These are phyloP conservation scores for Arthrobotrys sinensis DNA, from an alignment of 2,329 filamentous ascomycete genomes.

Conservation along the genomic window DNA sequence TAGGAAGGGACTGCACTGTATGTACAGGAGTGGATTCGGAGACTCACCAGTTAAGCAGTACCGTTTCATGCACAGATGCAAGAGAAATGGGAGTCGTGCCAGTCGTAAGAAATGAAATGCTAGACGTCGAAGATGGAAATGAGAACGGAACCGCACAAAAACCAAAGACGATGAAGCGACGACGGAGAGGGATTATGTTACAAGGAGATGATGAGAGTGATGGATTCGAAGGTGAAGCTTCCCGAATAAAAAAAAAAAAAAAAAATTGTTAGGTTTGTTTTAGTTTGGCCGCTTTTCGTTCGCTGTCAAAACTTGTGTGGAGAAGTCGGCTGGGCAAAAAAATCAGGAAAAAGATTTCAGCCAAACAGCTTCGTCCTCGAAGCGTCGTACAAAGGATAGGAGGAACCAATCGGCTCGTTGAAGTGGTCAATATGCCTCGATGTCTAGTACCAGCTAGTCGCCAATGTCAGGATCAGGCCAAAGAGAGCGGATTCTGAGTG, in stretches of 20 bases:
- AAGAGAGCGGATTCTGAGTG: background rate
- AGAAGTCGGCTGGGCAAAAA: slow-evolving; percentile 22
- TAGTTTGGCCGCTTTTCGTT: slow-evolving; percentile 18
- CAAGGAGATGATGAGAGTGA: slow-evolving; percentile 36
- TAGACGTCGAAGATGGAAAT: slow-evolving; percentile 39
- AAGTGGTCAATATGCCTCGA: background rate
- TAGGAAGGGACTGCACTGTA: background rate
- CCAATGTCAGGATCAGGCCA: background rate
- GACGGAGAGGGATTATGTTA: slow-evolving; percentile 51
- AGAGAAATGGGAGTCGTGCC: slow-evolving; percentile 58
- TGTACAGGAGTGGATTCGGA: slow-evolving; percentile 4
- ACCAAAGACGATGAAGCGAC: slow-evolving; percentile 42
- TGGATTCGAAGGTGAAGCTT: slow-evolving; percentile 4
- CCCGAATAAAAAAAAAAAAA: slow-evolving; percentile 21
- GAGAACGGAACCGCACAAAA: slow-evolving; percentile 47
- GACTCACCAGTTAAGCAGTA: slow-evolving; percentile 57
- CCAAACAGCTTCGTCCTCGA: slow-evolving; percentile 37
- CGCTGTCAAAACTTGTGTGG: slow-evolving; percentile 13
- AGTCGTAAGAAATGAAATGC: slow-evolving; percentile 59
- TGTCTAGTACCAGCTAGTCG: background rate
- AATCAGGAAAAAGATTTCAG: slow-evolving; percentile 34
- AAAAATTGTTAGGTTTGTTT: slow-evolving; percentile 33
- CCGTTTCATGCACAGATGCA: slow-evolving; percentile 50
- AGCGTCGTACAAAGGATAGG: slow-evolving; percentile 27
- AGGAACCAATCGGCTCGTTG: slow-evolving; percentile 34